A percentile compares a stretch with the other conserved stretches of the same genome.
These are phyloP conservation scores for Aspergillus asperescens DNA, from an alignment of 495 filamentous ascomycete genomes.

Conservation along the genomic window DNA sequence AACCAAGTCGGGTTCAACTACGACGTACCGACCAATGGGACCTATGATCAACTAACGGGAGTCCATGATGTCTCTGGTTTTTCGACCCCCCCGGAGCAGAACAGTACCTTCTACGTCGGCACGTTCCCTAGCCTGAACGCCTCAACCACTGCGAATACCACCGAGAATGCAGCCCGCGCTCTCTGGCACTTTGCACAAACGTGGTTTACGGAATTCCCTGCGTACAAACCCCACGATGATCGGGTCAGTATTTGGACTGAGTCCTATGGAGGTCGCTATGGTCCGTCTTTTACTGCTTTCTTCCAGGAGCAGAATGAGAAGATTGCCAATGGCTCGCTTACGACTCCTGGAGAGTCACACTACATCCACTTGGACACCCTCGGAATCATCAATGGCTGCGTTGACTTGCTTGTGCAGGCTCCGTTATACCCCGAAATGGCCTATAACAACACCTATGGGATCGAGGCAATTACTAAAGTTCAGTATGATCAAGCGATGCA, in stretches of 20 bases:
- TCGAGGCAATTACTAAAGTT: conserved; percentile 56
- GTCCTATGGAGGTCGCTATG: conserved; percentile 65
- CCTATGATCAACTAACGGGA: conserved; percentile 14
- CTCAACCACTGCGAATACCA: conserved; percentile 45
- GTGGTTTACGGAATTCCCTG: conserved; percentile 52
- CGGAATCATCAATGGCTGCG: conserved; percentile 64
- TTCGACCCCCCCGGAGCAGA: conserved; percentile 46
- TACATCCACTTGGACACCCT: conserved; percentile 47
- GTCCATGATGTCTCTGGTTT: conserved; percentile 31
- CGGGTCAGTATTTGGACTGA: conserved; percentile 52
- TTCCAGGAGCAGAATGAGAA: conserved; percentile 60
- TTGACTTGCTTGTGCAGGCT: conserved; percentile 66
- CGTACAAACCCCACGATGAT: conserved; percentile 51
- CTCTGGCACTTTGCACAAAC: conserved; percentile 57
- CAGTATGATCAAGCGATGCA: conserved; percentile 45
- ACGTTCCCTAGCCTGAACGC: conserved; percentile 50
- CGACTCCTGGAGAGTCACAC: conserved; percentile 24
- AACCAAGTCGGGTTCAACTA: conserved; percentile 60
- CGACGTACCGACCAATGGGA: conserved; percentile 39
- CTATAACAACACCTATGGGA: conserved; percentile 70
- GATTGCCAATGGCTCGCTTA: conserved; percentile 38
- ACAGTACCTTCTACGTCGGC: conserved; percentile 56
- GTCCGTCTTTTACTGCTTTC: conserved; percentile 58
- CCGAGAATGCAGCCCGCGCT: conserved; percentile 47
- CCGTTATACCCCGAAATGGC: conserved; percentile 63